Percentiles rank a stretch among this genome's conserved stretches.
These are phyloP conservation scores for Fusarium sp. DNA, from an alignment of 2,329 filamentous ascomycete genomes.

Conservation along the genomic window DNA sequence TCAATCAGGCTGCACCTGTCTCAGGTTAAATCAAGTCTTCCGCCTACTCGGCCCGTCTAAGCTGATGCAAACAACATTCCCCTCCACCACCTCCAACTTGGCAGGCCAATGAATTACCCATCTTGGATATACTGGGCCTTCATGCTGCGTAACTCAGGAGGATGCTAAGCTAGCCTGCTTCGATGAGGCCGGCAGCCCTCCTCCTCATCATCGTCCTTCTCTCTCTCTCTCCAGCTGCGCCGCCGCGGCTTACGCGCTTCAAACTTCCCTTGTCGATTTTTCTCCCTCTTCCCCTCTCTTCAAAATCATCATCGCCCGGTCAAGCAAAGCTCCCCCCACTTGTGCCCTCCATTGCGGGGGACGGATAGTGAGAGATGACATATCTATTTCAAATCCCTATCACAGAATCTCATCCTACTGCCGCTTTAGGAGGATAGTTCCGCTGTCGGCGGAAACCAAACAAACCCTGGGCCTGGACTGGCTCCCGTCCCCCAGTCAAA, in stretches of 20 bases:
- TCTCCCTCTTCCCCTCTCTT: not conserved
- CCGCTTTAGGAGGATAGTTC: not conserved
- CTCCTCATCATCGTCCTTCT: not conserved
- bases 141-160: not conserved
- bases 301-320: not conserved
- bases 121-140: not conserved
- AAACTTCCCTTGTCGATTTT: slow-evolving; percentile 4
- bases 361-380: not conserved
- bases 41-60: slow-evolving; percentile 2
- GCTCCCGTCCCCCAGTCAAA: not conserved
- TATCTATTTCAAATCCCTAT: slow-evolving; percentile 1
- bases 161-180: not conserved
- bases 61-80: not conserved
- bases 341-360: not conserved
- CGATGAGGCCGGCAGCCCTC: not conserved
- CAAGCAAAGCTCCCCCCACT: not conserved
- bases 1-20: not conserved
- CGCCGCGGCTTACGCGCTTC: slow-evolving; percentile 37
- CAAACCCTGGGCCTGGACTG: not conserved
- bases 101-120: not conserved
- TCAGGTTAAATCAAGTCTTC: not conserved
- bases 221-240: not conserved
- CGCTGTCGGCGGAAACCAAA: not conserved
- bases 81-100: not conserved
- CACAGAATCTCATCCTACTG: not conserved